These are phyloP conservation scores for Oidiodendron maius DNA, from an alignment of 495 filamentous ascomycete species.

Conservation along the genomic window DNA sequence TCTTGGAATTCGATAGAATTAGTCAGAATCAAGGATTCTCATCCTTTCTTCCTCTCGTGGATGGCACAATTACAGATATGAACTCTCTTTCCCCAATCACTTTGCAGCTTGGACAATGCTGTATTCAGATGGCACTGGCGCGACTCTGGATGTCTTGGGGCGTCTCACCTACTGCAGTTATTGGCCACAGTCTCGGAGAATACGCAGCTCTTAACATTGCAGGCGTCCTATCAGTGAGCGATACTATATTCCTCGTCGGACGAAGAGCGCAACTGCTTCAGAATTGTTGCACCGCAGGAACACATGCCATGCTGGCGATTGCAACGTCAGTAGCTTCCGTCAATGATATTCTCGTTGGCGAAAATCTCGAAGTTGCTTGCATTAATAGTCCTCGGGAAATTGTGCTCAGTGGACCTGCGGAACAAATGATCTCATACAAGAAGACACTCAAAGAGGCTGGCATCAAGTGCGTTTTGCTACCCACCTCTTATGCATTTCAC, in stretches of 20 bases:
- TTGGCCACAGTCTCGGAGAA: conserved; percentile 84
- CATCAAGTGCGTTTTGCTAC: conserved; percentile 58
- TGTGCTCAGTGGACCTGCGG: conserved; percentile 49
- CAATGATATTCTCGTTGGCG: conserved; percentile 28
- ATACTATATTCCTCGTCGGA: conserved; percentile 77
- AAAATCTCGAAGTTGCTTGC: conserved; percentile 44
- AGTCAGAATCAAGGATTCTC: conserved; percentile 62
- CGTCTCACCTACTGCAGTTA: conserved; percentile 64
- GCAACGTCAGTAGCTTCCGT: conserved; percentile 32
- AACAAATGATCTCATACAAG: conserved; percentile 48
- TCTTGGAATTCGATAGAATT: conserved; percentile 64
- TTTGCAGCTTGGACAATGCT: conserved; percentile 68
- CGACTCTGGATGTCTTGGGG: conserved; percentile 77
- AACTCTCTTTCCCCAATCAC: conserved; percentile 64
- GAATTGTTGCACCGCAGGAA: conserved; percentile 62
- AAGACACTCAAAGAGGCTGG: conserved; percentile 50
- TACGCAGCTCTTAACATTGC: conserved; percentile 81
- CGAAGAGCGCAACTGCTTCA: conserved; percentile 67
- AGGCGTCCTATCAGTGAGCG: conserved; percentile 70
- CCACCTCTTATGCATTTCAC: conserved; percentile 75
- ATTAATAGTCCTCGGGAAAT: conserved; percentile 55
- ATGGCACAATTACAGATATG: conserved; percentile 37
- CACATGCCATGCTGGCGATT: conserved; percentile 63
- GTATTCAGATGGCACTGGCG: conserved; percentile 78
- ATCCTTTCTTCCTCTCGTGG: conserved; percentile 60